Evolutionary conservation across 495 filamentous ascomycete species (phyloP), one percentile per base, ranked within the genome.

Genomic region (Xylaria castorea): DNA sequence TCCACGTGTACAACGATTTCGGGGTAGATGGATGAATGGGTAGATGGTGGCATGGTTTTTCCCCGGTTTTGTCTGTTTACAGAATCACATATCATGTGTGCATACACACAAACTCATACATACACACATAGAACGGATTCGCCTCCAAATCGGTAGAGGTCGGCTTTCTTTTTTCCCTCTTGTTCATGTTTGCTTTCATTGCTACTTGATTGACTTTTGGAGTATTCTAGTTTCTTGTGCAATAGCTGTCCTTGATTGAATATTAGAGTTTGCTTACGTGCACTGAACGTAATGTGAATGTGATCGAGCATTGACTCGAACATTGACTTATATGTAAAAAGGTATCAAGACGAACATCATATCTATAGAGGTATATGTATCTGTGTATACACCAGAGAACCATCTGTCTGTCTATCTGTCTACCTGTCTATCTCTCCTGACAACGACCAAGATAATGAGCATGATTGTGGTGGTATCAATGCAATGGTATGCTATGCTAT

Each of bases 91-190:
- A 38, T 30, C 14, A 60, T 27, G 42, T 42, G 36, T 44, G 61
- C 22, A 44, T 42, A 44, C 25, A 61, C 12, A 64, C 42, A 65
- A 42, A 42, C 20, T 8, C 64, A 66, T 53, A 51, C 64, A 50
- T 65, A 44, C 62, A 65, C 48, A 48, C 62, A 66, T 61, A 62
- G 68, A 70, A 40, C 68, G 50, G 55, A 48, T 50, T 50, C 55
- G 20, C 38, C 68, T 63, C 58, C 55, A 22, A 48, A 58, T 22
- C 22, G 25, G 51, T 50, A 34, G 38, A 55, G 34, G 66, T 60
- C 34, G 42, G 27, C 34, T 68, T 60, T 68, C 20, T 25, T 14
- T 36, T 51, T 18, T 7, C 9, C 22, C n/a, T 64, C 22, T 14
- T 3, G 32, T 40, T 9, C 20, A 1, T 25, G 8, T 25, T 3